These are phyloP conservation scores for Cladosporium oxysporum DNA, from an alignment of 2,329 filamentous ascomycete genomes.

Conservation along the genomic window DNA sequence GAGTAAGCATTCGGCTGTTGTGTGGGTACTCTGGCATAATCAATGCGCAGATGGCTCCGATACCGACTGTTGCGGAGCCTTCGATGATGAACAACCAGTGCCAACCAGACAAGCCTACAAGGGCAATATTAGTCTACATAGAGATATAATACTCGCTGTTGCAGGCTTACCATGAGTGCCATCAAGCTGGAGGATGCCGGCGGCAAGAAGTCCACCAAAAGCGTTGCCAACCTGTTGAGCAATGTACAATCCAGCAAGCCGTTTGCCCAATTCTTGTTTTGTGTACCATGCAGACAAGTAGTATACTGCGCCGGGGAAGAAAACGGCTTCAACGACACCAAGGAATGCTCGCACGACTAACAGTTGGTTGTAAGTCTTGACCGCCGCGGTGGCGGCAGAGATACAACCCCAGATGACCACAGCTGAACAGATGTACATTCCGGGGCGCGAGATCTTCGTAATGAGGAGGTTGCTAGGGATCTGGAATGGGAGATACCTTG, in stretches of 20 bases:
- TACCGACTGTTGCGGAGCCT: conserved; percentile 57
- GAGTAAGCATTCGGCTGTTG: conserved; percentile 45
- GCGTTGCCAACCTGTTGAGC: conserved; percentile 53
- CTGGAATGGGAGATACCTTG: conserved; percentile 35
- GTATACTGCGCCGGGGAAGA: conserved; percentile 22
- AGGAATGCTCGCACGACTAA: conserved; percentile 42
- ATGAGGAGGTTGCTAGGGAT: conserved; percentile 42
- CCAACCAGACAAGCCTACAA: conserved; percentile 68
- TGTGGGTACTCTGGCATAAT: conserved; percentile 55
- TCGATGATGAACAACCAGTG: conserved; percentile 57
- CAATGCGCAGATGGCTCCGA: conserved; percentile 56
- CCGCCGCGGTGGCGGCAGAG: conserved; percentile 37
- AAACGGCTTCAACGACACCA: conserved; percentile 51
- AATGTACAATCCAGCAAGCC: conserved; percentile 21
- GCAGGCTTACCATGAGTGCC: conserved; percentile 53
- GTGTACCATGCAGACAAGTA: conserved; percentile 54
- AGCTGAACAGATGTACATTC: conserved; percentile 34
- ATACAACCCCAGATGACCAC: conserved; percentile 42
- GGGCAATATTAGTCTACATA: conserved; percentile 17
- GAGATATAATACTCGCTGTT: neutral
- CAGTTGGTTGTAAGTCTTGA: conserved; percentile 40
- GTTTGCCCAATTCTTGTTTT: conserved; percentile 47
- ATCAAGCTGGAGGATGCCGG: conserved; percentile 62
- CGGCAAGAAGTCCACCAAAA: conserved; percentile 57
- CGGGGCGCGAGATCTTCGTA: conserved; percentile 38